Percentiles rank a stretch among this genome's conserved stretches.
Conservation (phyloP, 169 alveolate genomes). For the Amoebophrya sp. region DNA sequence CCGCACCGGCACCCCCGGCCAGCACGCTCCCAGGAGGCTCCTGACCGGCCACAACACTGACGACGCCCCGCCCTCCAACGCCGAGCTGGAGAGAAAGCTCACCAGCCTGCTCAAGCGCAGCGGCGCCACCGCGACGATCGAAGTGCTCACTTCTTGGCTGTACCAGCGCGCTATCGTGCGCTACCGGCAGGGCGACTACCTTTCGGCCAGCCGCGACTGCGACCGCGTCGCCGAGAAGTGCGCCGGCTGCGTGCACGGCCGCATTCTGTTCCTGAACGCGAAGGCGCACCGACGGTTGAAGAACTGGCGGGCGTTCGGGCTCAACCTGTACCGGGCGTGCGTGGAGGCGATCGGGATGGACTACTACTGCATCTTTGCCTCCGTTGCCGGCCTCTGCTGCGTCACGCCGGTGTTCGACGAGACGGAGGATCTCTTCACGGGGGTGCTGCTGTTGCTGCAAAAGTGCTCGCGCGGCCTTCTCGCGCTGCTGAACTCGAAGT, state of each 20-base stretch:
- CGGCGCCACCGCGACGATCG: neutral
- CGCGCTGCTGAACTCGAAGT: neutral
- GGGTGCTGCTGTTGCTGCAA: neutral
- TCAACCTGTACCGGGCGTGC: neutral
- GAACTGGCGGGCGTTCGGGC: neutral
- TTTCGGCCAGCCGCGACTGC: neutral
- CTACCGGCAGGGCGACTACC: neutral
- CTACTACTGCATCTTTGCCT: neutral
- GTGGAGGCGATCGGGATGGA: neutral
- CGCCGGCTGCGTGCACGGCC: neutral
- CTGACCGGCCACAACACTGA: no score
- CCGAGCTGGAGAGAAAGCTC: neutral
- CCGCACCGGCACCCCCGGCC: no score
- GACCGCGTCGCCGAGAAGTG: neutral
- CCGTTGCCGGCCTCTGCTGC: neutral
- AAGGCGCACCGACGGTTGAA: neutral
- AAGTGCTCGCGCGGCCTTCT: neutral
- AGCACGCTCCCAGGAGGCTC: no score
- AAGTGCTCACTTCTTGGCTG: neutral
- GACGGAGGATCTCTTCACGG: constrained; percentile 1
- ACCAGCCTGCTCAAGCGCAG: neutral
- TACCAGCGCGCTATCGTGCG: neutral
- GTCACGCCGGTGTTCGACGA: neutral
- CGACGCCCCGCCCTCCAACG: no score
- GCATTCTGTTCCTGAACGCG: neutral